A percentile compares a stretch with the other conserved stretches of the same genome.
phyloP scores from a whole-genome alignment of 1,284 basidiomycete genomes.

The Tilletia setariae region DNA sequence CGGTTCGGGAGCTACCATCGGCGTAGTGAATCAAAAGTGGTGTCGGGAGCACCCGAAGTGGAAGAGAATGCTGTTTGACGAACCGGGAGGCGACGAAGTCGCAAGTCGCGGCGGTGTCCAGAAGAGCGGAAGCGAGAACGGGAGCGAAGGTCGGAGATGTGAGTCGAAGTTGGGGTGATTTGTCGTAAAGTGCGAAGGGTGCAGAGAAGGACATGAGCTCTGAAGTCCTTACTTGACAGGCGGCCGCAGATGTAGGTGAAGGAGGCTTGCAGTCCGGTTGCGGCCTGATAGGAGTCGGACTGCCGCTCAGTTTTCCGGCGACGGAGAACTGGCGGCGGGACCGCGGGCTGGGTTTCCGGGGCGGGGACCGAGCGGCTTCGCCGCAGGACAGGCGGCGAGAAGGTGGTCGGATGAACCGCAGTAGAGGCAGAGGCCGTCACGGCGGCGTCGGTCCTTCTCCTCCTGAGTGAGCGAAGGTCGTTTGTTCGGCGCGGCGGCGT shows the following conservation, averaged over 20 bases:
- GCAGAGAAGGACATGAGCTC: neutral
- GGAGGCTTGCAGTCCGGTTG: neutral
- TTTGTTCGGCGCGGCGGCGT: neutral
- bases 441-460: neutral
- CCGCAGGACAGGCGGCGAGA: neutral
- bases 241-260: neutral
- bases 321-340: neutral
- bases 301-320: neutral
- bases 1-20: too few relatives aligned
- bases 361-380: neutral
- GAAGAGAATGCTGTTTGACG: too few relatives aligned
- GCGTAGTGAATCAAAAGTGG: too few relatives aligned
- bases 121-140: too few relatives aligned
- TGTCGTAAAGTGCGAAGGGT: neutral
- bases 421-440: too few relatives aligned
- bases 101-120: too few relatives aligned
- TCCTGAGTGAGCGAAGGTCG: too few relatives aligned
- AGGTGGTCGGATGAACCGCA: neutral
- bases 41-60: too few relatives aligned
- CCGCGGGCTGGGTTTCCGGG: neutral
- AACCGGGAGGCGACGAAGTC: too few relatives aligned
- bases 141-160: too few relatives aligned
- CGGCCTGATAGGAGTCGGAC: neutral
- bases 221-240: neutral
- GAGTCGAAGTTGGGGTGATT: neutral